Conservation (phyloP, 2,329 filamentous ascomycete genomes). For the Xylariaceae sp. region DNA sequence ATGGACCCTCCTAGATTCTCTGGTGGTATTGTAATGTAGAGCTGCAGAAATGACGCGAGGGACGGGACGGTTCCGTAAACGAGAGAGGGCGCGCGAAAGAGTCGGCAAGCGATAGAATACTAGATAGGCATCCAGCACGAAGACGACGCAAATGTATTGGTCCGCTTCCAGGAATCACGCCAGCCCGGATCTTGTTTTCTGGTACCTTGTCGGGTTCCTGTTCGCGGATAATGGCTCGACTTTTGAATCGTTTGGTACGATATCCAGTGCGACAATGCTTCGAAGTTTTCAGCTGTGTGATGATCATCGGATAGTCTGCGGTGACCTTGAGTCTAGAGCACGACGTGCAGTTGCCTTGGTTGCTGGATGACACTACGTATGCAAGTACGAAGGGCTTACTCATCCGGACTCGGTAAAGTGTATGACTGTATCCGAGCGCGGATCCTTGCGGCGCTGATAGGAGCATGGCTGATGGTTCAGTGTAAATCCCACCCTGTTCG, state of each 20-base stretch:
- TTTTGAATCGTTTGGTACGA: not conserved
- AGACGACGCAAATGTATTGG: constrained; percentile 5
- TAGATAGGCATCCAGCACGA: not conserved
- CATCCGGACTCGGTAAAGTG: not conserved
- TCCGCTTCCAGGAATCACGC: constrained; percentile 1
- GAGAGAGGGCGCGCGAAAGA: constrained; percentile 1
- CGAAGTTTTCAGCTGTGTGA: constrained; percentile 1
- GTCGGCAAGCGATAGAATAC: constrained; percentile 7
- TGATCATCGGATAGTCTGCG: constrained; percentile 13
- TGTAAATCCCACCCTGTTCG: not conserved
- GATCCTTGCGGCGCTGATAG: not conserved
- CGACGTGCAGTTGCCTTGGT: not conserved
- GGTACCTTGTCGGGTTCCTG: not conserved
- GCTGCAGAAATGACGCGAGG: constrained; percentile 3
- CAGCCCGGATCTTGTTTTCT: not conserved
- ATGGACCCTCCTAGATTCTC: constrained; percentile 14
- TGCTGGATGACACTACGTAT: not conserved
- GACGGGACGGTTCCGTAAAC: not conserved
- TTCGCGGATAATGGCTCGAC: not conserved
- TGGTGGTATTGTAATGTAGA: constrained; percentile 2
- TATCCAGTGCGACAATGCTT: not conserved
- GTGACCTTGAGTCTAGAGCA: not conserved
- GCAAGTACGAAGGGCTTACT: not conserved
- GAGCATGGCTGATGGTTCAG: not conserved
- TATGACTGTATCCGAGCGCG: not conserved